These are phyloP conservation scores for Myxozyma melibiosi DNA, from an alignment of 805 yeast species.

Conservation along the genomic window DNA sequence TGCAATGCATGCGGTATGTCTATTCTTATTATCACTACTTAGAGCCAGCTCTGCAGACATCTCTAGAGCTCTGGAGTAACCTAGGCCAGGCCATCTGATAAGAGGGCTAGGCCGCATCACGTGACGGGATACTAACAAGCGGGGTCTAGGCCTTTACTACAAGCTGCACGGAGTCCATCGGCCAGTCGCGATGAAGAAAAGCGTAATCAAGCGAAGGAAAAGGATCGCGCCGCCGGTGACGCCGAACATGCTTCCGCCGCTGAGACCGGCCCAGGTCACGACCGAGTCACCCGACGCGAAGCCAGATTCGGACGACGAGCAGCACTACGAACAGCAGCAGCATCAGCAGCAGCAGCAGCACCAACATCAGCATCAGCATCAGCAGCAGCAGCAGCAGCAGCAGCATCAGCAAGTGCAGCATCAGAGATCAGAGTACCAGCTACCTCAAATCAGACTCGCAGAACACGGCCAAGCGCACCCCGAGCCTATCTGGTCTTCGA, in stretches of 20 bases:
- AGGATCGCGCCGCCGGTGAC: slow-evolving; percentile 44
- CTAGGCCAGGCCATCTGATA: background rate
- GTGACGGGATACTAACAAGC: slow-evolving; percentile 9
- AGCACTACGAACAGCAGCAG: background rate
- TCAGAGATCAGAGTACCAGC: slow-evolving; percentile 2
- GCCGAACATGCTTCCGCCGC: slow-evolving; percentile 22
- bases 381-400: slow-evolving; percentile 9
- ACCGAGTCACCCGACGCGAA: slow-evolving; percentile 1
- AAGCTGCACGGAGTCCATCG: slow-evolving; percentile 74
- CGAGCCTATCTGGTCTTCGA: background rate
- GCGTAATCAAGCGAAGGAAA: slow-evolving; percentile 73
- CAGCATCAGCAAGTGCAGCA: slow-evolving; percentile 5
- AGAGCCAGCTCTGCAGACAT: background rate
- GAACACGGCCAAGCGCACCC: slow-evolving; percentile 4
- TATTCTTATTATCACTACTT: background rate
- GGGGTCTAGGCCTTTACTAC: slow-evolving; percentile 54
- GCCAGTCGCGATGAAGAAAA: slow-evolving; percentile 73
- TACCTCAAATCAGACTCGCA: slow-evolving; percentile 8
- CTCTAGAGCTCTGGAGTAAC: too few relatives aligned
- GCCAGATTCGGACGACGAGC: slow-evolving; percentile 18
- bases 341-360: background rate
- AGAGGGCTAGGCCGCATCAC: background rate
- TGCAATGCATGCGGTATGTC: slow-evolving; percentile 79
- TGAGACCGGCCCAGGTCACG: background rate
- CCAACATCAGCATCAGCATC: slow-evolving; percentile 7